These are phyloP conservation scores for Rosa lucieae DNA, from an alignment of 306 rosid genomes.

Conservation along the genomic window DNA sequence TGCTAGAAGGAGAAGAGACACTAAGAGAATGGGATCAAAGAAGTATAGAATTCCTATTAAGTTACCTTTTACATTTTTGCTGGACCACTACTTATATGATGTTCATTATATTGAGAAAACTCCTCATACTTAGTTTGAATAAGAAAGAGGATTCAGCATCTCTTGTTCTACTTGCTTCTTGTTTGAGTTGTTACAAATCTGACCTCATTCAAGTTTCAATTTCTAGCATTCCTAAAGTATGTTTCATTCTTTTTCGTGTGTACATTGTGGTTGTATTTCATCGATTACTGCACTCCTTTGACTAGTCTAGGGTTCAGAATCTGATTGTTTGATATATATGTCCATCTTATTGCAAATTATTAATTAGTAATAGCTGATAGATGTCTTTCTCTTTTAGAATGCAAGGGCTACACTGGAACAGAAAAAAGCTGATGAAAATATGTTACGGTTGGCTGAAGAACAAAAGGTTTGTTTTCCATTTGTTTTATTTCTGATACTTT, in stretches of 20 bases:
- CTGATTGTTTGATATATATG: neutral
- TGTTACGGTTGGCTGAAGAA: constrained; percentile 59
- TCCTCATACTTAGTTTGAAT: neutral
- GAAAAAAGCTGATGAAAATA: constrained; percentile 57
- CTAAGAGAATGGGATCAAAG: neutral
- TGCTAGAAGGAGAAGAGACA: neutral
- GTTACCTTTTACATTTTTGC: neutral
- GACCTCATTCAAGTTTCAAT: neutral
- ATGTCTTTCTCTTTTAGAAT: constrained; percentile 37
- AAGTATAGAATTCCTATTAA: neutral
- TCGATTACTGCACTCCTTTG: neutral
- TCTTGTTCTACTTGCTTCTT: neutral
- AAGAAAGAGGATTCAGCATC: neutral
- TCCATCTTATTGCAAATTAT: neutral
- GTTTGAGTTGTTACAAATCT: neutral
- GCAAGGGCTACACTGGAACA: constrained; percentile 67
- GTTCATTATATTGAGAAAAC: neutral
- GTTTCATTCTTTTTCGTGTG: neutral
- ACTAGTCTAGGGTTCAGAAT: neutral
- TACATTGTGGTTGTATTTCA: neutral
- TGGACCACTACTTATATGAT: neutral
- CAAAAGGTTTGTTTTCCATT: constrained; percentile 46
- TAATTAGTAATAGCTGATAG: neutral
- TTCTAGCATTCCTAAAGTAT: neutral
- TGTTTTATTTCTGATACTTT: neutral